These are phyloP conservation scores for Amanita brunnescens DNA, from an alignment of 768 basidiomycete genomes.

Conservation along the genomic window DNA sequence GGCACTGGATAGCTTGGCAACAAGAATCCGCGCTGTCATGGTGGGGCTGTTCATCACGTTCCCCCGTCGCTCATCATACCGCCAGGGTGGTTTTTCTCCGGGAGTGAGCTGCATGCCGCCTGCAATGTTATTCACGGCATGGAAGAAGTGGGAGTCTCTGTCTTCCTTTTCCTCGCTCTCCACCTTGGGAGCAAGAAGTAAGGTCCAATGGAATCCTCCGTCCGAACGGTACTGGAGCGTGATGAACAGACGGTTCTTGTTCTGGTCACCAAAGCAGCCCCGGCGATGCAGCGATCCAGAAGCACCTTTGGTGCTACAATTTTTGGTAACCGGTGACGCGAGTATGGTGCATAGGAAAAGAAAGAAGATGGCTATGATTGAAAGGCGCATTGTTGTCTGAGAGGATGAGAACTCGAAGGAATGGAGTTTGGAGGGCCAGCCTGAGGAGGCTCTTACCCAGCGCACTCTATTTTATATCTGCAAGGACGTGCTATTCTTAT, in stretches of 20 bases:
- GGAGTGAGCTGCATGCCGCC: not conserved
- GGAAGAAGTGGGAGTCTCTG: slow-evolving; percentile 1
- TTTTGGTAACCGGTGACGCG: no score
- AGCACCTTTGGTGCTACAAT: no score
- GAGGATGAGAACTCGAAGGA: no score
- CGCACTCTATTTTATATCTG: no score
- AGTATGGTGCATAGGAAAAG: no score
- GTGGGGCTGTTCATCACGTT: not conserved
- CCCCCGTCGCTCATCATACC: not conserved
- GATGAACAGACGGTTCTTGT: slow-evolving; percentile 6
- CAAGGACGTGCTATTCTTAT: no score
- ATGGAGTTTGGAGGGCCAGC: no score
- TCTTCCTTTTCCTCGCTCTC: not conserved
- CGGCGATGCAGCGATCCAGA: no score
- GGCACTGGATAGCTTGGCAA: slow-evolving; percentile 1
- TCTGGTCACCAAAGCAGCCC: not conserved
- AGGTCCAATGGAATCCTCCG: slow-evolving; percentile 1
- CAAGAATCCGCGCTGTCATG: slow-evolving; percentile 1
- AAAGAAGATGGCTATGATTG: no score
- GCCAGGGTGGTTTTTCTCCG: not conserved
- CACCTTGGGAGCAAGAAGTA: slow-evolving; percentile 6
- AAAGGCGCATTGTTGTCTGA: no score
- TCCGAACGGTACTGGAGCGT: slow-evolving; percentile 1
- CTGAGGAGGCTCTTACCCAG: no score
- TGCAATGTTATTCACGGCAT: not conserved